Evolutionary conservation across 2,329 filamentous ascomycete genomes (phyloP), one percentile per base, ranked within the genome.

Genomic region (Xylaria sp.): DNA sequence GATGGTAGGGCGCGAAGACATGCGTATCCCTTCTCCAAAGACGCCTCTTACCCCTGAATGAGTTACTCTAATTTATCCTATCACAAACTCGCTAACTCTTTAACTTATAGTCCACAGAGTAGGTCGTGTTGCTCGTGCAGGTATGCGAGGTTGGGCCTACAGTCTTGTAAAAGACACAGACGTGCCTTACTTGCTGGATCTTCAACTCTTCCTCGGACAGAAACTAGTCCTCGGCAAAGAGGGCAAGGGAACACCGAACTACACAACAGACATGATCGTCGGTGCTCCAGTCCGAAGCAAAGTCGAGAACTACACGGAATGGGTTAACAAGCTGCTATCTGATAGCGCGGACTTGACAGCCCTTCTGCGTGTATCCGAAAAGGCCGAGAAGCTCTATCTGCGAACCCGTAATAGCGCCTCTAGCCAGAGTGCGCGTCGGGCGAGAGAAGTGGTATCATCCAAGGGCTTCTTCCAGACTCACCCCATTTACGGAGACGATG

Each of bases 141-240:
- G 93, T 11, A 88, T 91, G 68, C 86, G 88, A 65, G 94, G 94
- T 63, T 97, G 94, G 94, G 90, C 89, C 76, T 99, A 96, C 76
- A 97, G 91, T 78, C 80, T 99, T 19, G 87, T 97, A 30, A 84
- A 91, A 59, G 90, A 95, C 66, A 84, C 89, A 1, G 94, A 99
- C 74, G 86, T 90, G 4, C 92, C 94, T 0, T 99, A 99, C 72
- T 80, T 99, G 3, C 79, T 99, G 4, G 94, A 99, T 74, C 79
- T 99, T 57, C 95, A 99, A 73, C 82, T 99, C 0, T 99, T 99
- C 76, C 82, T 99, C 0, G 90, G 91, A n/a, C 88, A 89, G 70
- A 89, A 84, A 70, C 77, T 99, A 16, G 79, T 96, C 1, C 74
- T 96, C 37, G 93, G 92, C 0, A 85, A 88, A 65, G 82, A 85